phyloP scores from a whole-genome alignment of 2,329 filamentous ascomycete species.

The Diaporthe citriasiana region DNA sequence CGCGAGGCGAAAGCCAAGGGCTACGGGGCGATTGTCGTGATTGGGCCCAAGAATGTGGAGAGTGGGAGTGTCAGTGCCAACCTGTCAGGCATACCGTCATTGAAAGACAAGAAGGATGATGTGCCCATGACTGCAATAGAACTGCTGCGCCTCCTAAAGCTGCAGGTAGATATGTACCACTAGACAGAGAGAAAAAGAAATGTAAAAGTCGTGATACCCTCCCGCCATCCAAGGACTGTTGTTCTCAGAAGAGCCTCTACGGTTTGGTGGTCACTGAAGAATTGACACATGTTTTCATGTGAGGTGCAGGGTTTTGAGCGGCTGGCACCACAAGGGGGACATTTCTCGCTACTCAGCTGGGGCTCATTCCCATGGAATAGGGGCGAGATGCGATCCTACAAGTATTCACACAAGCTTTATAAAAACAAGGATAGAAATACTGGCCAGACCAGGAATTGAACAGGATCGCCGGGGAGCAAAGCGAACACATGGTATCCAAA shows the following conservation, averaged over 20 bases:
- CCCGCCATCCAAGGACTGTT: too few species aligned
- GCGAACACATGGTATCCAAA: not conserved
- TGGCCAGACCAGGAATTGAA: not conserved
- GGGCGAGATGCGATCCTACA: not conserved
- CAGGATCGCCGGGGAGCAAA: not conserved
- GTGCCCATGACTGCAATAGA: slow-evolving; percentile 59
- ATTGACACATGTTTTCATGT: not conserved
- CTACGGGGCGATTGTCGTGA: slow-evolving; percentile 80
- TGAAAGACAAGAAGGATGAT: slow-evolving; percentile 51
- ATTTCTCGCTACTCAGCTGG: not conserved
- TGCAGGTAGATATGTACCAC: slow-evolving; percentile 63
- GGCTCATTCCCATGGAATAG: not conserved
- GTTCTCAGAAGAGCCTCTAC: not conserved
- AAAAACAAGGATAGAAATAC: not conserved
- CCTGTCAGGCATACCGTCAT: slow-evolving; percentile 51
- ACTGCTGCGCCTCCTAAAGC: slow-evolving; percentile 60
- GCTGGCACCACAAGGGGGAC: not conserved
- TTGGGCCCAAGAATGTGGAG: slow-evolving; percentile 77
- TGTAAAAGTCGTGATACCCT: slow-evolving; percentile 35
- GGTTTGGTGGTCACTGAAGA: not conserved
- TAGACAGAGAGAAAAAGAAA: slow-evolving; percentile 50
- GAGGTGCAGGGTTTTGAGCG: too few species aligned
- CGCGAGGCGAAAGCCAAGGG: slow-evolving; percentile 78
- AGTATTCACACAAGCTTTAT: not conserved
- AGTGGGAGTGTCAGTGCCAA: slow-evolving; percentile 68